Base-by-base conservation (phyloP, 2,329 filamentous ascomycete species). In the Tolypocladium capitatum region DNA sequence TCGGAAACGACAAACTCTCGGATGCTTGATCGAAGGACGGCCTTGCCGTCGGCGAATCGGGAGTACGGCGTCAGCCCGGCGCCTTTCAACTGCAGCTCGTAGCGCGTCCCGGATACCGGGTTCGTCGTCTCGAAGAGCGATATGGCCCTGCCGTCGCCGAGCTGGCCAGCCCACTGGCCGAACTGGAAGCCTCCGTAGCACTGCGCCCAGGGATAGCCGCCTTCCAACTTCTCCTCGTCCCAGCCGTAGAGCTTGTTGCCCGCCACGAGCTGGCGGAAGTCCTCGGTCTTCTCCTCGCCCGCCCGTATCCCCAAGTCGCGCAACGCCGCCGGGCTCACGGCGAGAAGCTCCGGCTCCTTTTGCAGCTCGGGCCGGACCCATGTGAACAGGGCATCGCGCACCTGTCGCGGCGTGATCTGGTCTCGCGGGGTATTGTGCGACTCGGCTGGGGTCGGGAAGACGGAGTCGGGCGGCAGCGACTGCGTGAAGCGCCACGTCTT, bases 181-280 rank as follows among this genome's bases (percentile, higher is more conserved):
- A 83, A 81, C 60, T 81, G 75, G 59, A 76, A 80, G 48, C 91
- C 91, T 49, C 92, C 92, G 63, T 98, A 98, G 68, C 92, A 97
- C 68, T 98, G 92, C 31, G 92, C 90, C 92, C 92, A 98, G 0
- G 92, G 91, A 63, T 98, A 98, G 40, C 92, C 81, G 20, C 85
- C 84, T 49, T 80, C 69, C 24, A 69, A 62, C 54, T 72, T 74
- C 49, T 80, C 75, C 49, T 84, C 77, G 53, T 88, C 77, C 78
- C 84, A 86, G 45, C 89, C 91, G 48, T 85, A 78, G 14, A 96
- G 75, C 59, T 80, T 82, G 62, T 92, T 94, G 3, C 92, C 92
- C 0, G 86, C 80, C 7, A 94, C 84, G 1, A 88, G 73, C 50
- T 84, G 74, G 52, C 78, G 76, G 63, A 97, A 96, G 11, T 86